A percentile compares a stretch with the other conserved stretches of the same genome.
phyloP scores from a whole-genome alignment of 768 basidiomycete genomes.

The Chalciporus piperatus region DNA sequence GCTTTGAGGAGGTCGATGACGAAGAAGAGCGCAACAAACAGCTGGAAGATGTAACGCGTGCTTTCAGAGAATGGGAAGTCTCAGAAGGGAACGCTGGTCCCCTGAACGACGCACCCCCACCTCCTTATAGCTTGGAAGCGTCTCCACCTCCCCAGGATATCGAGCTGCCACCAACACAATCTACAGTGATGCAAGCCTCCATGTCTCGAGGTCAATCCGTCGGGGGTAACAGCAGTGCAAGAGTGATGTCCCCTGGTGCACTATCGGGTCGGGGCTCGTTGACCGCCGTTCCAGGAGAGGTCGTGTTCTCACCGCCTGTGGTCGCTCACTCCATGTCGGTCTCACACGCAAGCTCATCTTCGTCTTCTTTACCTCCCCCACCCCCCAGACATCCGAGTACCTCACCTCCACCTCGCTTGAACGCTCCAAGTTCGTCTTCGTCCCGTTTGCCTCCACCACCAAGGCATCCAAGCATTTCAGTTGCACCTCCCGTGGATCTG shows the following conservation, averaged over 20 bases:
- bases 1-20: slow-evolving; percentile 39
- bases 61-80: slow-evolving; percentile 46
- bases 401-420: no score
- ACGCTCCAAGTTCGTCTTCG: not conserved
- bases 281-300: not conserved
- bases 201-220: not conserved
- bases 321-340: no score
- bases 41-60: slow-evolving; percentile 18
- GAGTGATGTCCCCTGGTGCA: not conserved
- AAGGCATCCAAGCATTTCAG: not conserved
- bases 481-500: slow-evolving; percentile 12
- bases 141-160: not conserved
- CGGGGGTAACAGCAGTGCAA: not conserved
- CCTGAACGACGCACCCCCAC: slow-evolving; percentile 58
- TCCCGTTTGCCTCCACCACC: not conserved
- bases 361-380: no score
- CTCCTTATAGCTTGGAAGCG: slow-evolving; percentile 63
- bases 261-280: not conserved
- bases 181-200: no score
- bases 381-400: no score
- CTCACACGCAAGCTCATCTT: no score
- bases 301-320: not conserved
- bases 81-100: slow-evolving; percentile 20
- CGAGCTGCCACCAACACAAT: not conserved
- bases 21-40: slow-evolving; percentile 9